Conservation (phyloP, 495 filamentous ascomycete species). For the Trichoderma reesei region DNA sequence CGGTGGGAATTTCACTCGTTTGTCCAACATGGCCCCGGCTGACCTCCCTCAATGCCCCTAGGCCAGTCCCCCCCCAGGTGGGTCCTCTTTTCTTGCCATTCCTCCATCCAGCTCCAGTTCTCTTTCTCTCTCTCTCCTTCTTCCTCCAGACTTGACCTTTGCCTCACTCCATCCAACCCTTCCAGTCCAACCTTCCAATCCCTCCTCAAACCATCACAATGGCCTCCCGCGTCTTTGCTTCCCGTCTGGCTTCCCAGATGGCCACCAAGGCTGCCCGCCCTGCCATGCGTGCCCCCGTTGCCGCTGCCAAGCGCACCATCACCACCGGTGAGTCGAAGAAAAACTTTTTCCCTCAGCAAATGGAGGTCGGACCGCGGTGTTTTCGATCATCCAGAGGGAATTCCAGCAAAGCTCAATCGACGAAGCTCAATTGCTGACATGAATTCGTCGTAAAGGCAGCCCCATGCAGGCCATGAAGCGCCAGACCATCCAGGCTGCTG, state of each 20-base stretch:
- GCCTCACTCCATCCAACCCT: conserved; percentile 24
- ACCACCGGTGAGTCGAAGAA: conserved; percentile 34
- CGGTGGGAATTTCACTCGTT: not conserved
- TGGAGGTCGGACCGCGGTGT: conserved; percentile 10
- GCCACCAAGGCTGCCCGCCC: conserved; percentile 64
- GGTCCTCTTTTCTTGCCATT: conserved; percentile 19
- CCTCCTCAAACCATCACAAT: conserved; percentile 50
- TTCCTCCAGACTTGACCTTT: conserved; percentile 23
- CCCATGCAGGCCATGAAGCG: conserved; percentile 57
- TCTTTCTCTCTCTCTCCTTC: conserved; percentile 21
- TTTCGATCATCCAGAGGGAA: conserved; percentile 5
- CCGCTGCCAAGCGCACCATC: conserved; percentile 60
- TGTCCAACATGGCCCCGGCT: not conserved
- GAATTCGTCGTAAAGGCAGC: conserved; percentile 23
- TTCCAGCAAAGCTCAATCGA: not conserved
- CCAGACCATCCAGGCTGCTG: conserved; percentile 46
- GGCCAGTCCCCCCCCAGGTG: conserved; percentile 16
- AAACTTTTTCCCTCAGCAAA: conserved; percentile 10
- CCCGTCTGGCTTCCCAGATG: conserved; percentile 58
- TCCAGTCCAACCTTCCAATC: conserved; percentile 29
- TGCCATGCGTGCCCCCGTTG: conserved; percentile 50
- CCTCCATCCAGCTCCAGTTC: conserved; percentile 16
- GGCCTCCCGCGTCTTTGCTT: conserved; percentile 63
- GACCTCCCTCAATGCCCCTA: conserved; percentile 1
- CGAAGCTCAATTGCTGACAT: conserved; percentile 20